Conservation (phyloP, 2,329 filamentous ascomycete genomes). For the Penicillium olsonii region DNA sequence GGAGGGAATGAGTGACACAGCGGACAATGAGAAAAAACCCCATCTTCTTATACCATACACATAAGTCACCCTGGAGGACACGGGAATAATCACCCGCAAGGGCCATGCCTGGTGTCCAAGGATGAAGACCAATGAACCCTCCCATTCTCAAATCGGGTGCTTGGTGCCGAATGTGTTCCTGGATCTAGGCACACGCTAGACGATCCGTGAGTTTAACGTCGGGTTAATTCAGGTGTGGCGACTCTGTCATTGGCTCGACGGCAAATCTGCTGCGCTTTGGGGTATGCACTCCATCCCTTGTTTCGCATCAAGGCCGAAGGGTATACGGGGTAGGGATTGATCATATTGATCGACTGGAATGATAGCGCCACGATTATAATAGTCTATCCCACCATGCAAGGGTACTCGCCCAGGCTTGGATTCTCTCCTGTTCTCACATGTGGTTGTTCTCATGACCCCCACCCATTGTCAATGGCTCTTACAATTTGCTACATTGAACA, state of each 20-base stretch:
- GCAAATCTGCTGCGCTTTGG: conserved; percentile 1
- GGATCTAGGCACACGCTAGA: conserved; percentile 7
- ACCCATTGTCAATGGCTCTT: background rate
- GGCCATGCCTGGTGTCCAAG: conserved; percentile 10
- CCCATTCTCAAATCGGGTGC: background rate
- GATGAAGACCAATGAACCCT: conserved; percentile 10
- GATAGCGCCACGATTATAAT: conserved; percentile 16
- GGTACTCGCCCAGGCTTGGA: conserved; percentile 11
- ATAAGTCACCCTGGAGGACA: conserved; percentile 1
- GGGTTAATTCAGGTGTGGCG: background rate
- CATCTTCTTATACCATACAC: conserved; percentile 5
- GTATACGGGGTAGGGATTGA: conserved; percentile 15
- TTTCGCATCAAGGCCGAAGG: conserved; percentile 12
- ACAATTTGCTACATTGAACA: background rate
- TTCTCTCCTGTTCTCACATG: background rate
- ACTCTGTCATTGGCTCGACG: conserved; percentile 11
- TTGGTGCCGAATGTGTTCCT: conserved; percentile 2
- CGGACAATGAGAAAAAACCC: background rate
- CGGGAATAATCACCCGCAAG: conserved; percentile 17
- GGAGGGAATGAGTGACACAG: background rate
- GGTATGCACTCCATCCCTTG: conserved; percentile 24
- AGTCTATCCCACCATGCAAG: conserved; percentile 23
- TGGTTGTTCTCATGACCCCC: background rate
- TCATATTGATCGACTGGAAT: conserved; percentile 16
- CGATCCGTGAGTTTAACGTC: background rate